Evolutionary conservation across 116 monocot species (phyloP), one percentile per base, ranked within the genome.

Genomic region (Dioscorea cayenensis): DNA sequence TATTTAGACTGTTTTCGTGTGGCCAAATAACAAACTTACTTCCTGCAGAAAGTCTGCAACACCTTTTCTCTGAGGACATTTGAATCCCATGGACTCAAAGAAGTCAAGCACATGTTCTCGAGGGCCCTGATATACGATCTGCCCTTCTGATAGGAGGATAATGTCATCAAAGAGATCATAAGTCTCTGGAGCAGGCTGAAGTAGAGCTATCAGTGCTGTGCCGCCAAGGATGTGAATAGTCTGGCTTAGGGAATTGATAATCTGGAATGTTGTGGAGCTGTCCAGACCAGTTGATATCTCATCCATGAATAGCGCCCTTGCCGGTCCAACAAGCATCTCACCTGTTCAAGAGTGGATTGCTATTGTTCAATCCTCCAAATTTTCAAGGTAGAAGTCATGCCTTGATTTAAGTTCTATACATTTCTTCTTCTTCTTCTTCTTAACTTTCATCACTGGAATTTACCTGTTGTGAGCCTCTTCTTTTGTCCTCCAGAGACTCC

Each of bases 1-100:
- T 38, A 9, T 38, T 6, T 6, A 38, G 38, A 38, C 5, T 38
- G 9, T 38, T 6, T 9, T 38, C 25, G 7, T 38, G 9, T 25
- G 25, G 25, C 1, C 25, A 6, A 38, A 6, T 38, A 5, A 23
- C 3, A 3, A 66, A 75, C 85, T 63, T 71, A 94, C 94, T 78
- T 94, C 94, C 68, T 94, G 94, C 61, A 94, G 78, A 72, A 94
- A 94, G 73, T 94, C 94, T 43, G 94, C 94, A 37, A 85, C 84
- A 20, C 94, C 94, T 81, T 94, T 94, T 73, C 94, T 90, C 27
- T 87, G 83, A 14, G 94, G 94, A 61, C 94, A 94, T 71, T 80
- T 88, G 75, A 94, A 94, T 25, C 94, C 94, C 84, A 84, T 81
- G 2, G 75, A 82, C 37, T 90, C 91, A 58, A 94, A 94, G 77